Percentiles rank a stretch among this genome's conserved stretches.
Conservation (phyloP, 2,329 filamentous ascomycete genomes). For the Cryphonectria radicalis region DNA sequence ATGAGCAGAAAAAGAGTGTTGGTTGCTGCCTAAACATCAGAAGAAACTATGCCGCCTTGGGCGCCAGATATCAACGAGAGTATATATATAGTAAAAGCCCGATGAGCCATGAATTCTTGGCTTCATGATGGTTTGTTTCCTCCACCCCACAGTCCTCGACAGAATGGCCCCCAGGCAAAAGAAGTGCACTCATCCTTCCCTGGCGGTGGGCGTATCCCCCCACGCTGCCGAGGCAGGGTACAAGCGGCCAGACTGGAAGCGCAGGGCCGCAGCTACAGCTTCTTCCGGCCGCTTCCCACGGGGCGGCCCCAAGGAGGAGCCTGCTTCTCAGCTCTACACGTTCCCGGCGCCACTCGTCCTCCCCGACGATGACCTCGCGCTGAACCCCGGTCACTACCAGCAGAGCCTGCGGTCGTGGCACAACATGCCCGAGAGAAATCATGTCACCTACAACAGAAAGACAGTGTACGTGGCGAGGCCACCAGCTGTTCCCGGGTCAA, state of each 20-base stretch:
- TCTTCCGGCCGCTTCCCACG: constrained; percentile 35
- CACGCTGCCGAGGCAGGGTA: constrained; percentile 39
- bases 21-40: background rate
- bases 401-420: constrained; percentile 60
- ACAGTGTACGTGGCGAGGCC: constrained; percentile 58
- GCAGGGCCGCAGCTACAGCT: constrained; percentile 37
- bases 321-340: constrained; percentile 34
- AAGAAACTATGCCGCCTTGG: background rate
- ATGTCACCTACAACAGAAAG: constrained; percentile 48
- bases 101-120: background rate
- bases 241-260: constrained; percentile 35
- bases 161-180: constrained; percentile 14
- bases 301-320: constrained; percentile 22
- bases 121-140: background rate
- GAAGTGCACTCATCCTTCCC: constrained; percentile 11
- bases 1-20: background rate
- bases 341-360: constrained; percentile 65
- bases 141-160: background rate
- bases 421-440: constrained; percentile 50
- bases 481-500: constrained; percentile 44
- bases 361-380: constrained; percentile 61
- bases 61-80: background rate
- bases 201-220: constrained; percentile 39
- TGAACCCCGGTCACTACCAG: constrained; percentile 53
- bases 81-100: background rate